Evolutionary conservation across 1,284 basidiomycete genomes (phyloP).

Genomic region (Fomitopsis palustris): DNA sequence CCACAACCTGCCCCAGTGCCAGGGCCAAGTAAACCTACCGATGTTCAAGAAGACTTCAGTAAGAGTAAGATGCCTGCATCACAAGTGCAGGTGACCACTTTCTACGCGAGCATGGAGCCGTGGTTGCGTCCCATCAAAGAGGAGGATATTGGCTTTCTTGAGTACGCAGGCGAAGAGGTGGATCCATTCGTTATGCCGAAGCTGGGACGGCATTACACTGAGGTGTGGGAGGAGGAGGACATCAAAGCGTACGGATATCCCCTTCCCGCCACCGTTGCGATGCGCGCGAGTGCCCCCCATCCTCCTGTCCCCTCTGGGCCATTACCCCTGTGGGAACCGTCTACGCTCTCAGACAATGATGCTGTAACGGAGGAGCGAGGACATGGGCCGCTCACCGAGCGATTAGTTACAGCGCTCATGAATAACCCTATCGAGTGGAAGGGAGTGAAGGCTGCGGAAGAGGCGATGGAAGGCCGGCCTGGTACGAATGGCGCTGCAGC

Average conservation of each 20-base stretch:
- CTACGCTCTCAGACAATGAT: constrained; percentile 62
- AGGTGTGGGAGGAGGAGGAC: constrained; percentile 93
- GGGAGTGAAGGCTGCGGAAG: constrained; percentile 73
- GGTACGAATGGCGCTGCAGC: constrained; percentile 72
- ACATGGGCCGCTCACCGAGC: constrained; percentile 76
- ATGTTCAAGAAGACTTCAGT: constrained; percentile 86
- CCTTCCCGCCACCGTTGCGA: constrained; percentile 36
- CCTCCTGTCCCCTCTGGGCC: constrained; percentile 37
- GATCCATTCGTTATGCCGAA: constrained; percentile 85
- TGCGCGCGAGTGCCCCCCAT: constrained; percentile 28
- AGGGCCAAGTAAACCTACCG: constrained; percentile 75
- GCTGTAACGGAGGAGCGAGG: constrained; percentile 66
- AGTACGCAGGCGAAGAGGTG: constrained; percentile 83
- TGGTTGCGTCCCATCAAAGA: constrained; percentile 84
- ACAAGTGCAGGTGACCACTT: constrained; percentile 67
- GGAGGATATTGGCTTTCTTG: constrained; percentile 88
- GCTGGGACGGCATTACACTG: constrained; percentile 85
- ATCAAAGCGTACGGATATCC: constrained; percentile 45
- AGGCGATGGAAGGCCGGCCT: constrained; percentile 77
- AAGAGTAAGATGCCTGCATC: constrained; percentile 66
- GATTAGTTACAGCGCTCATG: constrained; percentile 74
- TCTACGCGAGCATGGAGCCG: constrained; percentile 82
- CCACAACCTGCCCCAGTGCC: constrained; percentile 66
- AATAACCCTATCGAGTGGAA: constrained; percentile 64
- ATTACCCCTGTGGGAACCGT: constrained; percentile 68